phyloP scores from a whole-genome alignment of 2,329 filamentous ascomycete species.

The Alternaria ethzedia region DNA sequence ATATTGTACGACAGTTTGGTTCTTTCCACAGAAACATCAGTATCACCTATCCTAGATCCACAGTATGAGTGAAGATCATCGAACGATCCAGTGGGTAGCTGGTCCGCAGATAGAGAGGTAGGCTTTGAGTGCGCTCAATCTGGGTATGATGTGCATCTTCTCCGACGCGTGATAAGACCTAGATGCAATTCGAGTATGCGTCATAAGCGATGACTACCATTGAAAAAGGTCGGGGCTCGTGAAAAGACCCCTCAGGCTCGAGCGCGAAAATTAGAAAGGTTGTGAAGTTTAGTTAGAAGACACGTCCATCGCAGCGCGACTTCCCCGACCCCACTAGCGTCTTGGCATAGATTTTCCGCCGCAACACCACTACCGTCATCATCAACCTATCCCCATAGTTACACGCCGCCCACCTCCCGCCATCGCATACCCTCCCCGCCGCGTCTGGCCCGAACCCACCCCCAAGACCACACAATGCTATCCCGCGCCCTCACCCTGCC shows the following conservation, averaged over 20 bases:
- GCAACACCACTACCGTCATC: not conserved
- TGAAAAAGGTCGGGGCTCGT: too few species aligned
- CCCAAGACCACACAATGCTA: slow-evolving; percentile 35
- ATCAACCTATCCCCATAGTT: not conserved
- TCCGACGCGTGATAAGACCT: too few species aligned
- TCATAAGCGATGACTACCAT: too few species aligned
- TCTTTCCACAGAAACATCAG: not conserved
- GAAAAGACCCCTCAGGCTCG: too few species aligned
- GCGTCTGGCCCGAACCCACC: not conserved
- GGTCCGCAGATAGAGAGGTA: too few species aligned
- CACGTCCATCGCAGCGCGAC: too few species aligned
- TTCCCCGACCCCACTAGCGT: not conserved
- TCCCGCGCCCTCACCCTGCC: slow-evolving; percentile 42
- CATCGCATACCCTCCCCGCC: not conserved
- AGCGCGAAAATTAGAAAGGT: too few species aligned
- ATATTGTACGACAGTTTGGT: not conserved
- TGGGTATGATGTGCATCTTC: too few species aligned
- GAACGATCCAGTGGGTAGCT: not conserved
- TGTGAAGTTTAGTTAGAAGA: too few species aligned
- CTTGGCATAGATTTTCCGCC: slow-evolving; percentile 12
- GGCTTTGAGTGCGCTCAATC: too few species aligned
- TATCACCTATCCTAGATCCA: not conserved
- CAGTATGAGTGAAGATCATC: not conserved
- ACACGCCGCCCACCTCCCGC: not conserved
- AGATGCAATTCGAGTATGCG: too few species aligned